Evolutionary conservation across 2,329 filamentous ascomycete species (phyloP).

Genomic region (Neurospora crassa): DNA sequence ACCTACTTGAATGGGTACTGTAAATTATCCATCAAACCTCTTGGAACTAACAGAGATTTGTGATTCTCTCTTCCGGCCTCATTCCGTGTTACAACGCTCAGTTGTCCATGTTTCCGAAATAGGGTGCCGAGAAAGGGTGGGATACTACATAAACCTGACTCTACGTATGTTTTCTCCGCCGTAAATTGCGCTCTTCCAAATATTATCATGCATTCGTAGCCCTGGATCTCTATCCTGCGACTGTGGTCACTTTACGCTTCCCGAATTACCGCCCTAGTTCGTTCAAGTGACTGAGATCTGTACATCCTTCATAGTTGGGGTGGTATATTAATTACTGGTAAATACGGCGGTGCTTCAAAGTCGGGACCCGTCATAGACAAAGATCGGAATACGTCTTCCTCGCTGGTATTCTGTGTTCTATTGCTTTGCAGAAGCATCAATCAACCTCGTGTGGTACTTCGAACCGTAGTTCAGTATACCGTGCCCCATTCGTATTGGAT

Average conservation of each 20-base stretch:
- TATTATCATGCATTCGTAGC: neutral
- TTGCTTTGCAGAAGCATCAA: neutral
- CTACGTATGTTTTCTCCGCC: neutral
- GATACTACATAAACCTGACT: neutral
- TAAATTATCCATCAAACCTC: neutral
- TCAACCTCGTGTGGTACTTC: neutral
- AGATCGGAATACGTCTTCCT: neutral
- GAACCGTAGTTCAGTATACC: neutral
- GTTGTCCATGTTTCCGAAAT: neutral
- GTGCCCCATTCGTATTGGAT: neutral
- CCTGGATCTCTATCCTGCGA: neutral
- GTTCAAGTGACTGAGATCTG: neutral
- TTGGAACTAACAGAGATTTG: neutral
- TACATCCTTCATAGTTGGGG: neutral
- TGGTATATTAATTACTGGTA: neutral
- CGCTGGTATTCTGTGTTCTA: neutral
- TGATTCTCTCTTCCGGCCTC: neutral
- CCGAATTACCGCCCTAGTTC: neutral
- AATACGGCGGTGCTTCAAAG: neutral
- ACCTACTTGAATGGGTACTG: neutral
- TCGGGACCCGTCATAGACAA: neutral
- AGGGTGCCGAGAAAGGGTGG: neutral
- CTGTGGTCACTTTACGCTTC: neutral
- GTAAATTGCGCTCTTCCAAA: neutral
- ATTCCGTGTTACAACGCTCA: neutral